These are phyloP conservation scores for Endocalyx cinctus DNA, from an alignment of 2,329 filamentous ascomycete species.

Conservation along the genomic window DNA sequence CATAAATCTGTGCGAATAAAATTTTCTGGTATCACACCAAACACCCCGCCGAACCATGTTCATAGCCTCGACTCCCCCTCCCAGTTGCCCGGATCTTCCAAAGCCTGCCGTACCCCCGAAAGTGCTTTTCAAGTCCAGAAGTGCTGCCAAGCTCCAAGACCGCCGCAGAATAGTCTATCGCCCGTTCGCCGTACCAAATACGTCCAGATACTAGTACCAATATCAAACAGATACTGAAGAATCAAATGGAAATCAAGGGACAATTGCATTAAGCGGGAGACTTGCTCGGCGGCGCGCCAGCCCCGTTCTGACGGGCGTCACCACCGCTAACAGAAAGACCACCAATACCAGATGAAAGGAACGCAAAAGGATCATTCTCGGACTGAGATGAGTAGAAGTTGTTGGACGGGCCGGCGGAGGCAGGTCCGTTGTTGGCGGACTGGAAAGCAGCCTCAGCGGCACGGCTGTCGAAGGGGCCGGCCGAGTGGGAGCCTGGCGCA, in stretches of 20 bases:
- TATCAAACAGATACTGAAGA: conserved; percentile 9
- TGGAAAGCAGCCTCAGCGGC: conserved; percentile 93
- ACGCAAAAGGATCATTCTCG: conserved; percentile 74
- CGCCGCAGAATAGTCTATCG: conserved; percentile 37
- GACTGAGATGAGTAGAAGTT: conserved; percentile 64
- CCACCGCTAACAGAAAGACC: conserved; percentile 66
- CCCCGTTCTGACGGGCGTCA: conserved; percentile 60
- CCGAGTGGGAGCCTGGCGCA: conserved; percentile 72
- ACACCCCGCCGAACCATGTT: conserved; percentile 25
- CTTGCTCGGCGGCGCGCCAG: conserved; percentile 52
- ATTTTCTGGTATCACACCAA: conserved; percentile 19
- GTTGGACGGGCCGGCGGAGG: conserved; percentile 71
- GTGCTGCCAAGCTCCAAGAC: conserved; percentile 38
- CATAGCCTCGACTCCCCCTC: conserved; percentile 28
- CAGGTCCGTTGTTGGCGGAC: conserved; percentile 75
- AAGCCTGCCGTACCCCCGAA: conserved; percentile 35
- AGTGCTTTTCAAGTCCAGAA: conserved; percentile 36
- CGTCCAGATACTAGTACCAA: conserved; percentile 25
- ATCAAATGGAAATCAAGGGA: conserved; percentile 10
- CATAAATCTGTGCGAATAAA: no score
- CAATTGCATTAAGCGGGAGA: conserved; percentile 47
- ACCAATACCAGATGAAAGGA: conserved; percentile 69
- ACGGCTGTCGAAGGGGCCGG: conserved; percentile 86
- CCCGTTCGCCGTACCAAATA: conserved; percentile 34
- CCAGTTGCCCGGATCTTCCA: conserved; percentile 42